These are phyloP conservation scores for Sindora glabra DNA, from an alignment of 306 rosid species.

Conservation along the genomic window DNA sequence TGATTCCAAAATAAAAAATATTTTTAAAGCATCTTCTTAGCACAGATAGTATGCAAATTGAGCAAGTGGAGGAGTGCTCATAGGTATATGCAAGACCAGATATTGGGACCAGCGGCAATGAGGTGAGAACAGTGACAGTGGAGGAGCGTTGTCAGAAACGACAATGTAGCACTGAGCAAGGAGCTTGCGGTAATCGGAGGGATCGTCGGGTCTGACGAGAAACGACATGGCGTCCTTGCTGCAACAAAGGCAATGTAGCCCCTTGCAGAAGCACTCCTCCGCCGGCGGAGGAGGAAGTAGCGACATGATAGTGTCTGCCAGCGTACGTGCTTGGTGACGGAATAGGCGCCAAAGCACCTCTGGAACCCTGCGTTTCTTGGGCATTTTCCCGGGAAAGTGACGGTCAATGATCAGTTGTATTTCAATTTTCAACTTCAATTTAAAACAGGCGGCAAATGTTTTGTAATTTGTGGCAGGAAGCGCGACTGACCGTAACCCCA, in stretches of 20 bases:
- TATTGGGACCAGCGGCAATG: conserved; percentile 34
- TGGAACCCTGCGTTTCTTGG: conserved; percentile 41
- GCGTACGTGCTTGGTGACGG: conserved; percentile 33
- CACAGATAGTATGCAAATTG: background rate
- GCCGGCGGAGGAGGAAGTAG: conserved; percentile 44
- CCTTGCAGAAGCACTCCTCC: conserved; percentile 33
- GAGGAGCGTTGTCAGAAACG: conserved; percentile 33
- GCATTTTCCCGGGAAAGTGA: conserved; percentile 36
- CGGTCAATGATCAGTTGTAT: too few relatives aligned
- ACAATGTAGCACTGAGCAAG: conserved; percentile 41
- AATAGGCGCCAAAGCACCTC: conserved; percentile 59
- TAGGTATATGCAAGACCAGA: conserved; percentile 28
- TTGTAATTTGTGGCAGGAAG: too few relatives aligned
- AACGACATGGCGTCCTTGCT: conserved; percentile 11
- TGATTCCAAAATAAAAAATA: background rate
- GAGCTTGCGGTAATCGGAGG: conserved; percentile 40
- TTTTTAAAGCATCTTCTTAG: background rate
- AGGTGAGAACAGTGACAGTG: conserved; percentile 7
- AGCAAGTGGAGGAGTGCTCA: background rate
- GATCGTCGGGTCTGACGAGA: conserved; percentile 53
- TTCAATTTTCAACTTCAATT: too few relatives aligned
- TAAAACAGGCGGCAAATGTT: too few relatives aligned
- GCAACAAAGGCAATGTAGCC: conserved; percentile 43
- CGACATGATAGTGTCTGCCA: conserved; percentile 35
- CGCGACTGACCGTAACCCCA: too few relatives aligned